Evolutionary conservation across 1,284 basidiomycete genomes (phyloP), one percentile per base, ranked within the genome.

Genomic region (Ustilago hordei): DNA sequence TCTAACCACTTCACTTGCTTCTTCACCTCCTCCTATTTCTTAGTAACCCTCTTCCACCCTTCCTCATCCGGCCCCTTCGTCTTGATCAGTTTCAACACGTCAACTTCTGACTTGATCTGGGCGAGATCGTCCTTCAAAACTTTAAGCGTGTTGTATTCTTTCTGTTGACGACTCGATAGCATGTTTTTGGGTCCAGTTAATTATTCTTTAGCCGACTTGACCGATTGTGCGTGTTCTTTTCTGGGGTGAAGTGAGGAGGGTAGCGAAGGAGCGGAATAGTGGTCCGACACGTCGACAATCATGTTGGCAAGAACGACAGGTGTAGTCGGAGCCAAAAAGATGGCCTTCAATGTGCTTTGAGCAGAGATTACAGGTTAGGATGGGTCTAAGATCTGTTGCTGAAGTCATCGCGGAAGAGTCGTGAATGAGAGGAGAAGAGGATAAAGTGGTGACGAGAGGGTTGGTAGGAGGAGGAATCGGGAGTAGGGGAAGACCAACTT

Each of bases 211-310:
- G 55, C 31, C 23, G 31, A 15, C 23, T 62, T 62, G 54, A 55
- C 38, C 2, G 60, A 53, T n/a, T 17, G 31, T 12, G 36, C n/a
- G 15, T 62, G 31, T 19, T 62, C 60, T 9, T 28, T 43, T 41
- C n/a, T 43, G 53, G 1, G 31, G 34, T 9, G 45, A 39, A 8
- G 28, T 32, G 11, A 31, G 34, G 9, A 62, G 19, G 7, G 41
- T 6, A 4, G 28, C 53, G 13, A 55, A 34, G 4, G 43, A 36
- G n/a, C 60, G 53, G 23, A 35, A 54, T 7, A 55, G 38, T 6
- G 60, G 60, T 23, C 55, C 60, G 32, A 54, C 43, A 36, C 60
- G 53, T 19, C 32, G 53, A 32, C 60, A 62, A n/a, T 55, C 53
- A 19, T 55, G 23, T 23, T 62, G 60, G 28, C 60, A 55, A 11